Evolutionary conservation across 176 grass and related monocot genomes (phyloP).

Genomic region (Ananas comosus): DNA sequence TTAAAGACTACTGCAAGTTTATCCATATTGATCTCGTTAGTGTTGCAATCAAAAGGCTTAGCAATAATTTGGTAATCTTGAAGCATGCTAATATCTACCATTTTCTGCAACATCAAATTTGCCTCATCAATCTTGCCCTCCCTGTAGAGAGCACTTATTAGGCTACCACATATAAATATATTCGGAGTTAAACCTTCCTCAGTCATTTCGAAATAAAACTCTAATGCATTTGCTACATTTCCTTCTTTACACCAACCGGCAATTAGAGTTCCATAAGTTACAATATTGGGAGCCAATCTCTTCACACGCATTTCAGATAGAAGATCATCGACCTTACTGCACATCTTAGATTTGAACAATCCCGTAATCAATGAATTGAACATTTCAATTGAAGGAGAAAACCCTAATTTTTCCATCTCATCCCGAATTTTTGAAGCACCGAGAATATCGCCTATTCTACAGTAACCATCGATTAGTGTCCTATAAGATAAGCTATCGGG

Average conservation of each 20-base stretch:
- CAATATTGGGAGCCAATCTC: constrained; percentile 49
- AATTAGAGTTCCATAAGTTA: constrained; percentile 81
- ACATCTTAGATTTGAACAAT: constrained; percentile 44
- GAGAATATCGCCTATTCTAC: constrained; percentile 57
- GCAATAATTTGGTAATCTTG: constrained; percentile 28
- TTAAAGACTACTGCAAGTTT: constrained; percentile 31
- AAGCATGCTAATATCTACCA: constrained; percentile 52
- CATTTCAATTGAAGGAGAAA: constrained; percentile 72
- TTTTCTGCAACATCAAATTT: constrained; percentile 62
- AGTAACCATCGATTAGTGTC: constrained; percentile 67
- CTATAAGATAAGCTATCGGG: constrained; percentile 75
- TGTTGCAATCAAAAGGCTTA: constrained; percentile 11
- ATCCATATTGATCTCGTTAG: constrained; percentile 22
- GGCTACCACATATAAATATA: constrained; percentile 52
- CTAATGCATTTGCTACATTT: constrained; percentile 54
- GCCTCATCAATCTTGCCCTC: constrained; percentile 80
- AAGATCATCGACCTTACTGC: constrained; percentile 41
- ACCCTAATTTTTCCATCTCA: constrained; percentile 55
- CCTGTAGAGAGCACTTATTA: constrained; percentile 74
- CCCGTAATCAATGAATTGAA: constrained; percentile 89
- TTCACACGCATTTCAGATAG: constrained; percentile 42
- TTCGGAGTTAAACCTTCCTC: constrained; percentile 63
- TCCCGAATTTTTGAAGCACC: constrained; percentile 41
- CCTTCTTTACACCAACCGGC: constrained; percentile 82
- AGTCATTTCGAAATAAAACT: constrained; percentile 68